Evolutionary conservation across 306 rosid genomes (phyloP), one percentile per base, ranked within the genome.

Genomic region (Corylus heterophylla): DNA sequence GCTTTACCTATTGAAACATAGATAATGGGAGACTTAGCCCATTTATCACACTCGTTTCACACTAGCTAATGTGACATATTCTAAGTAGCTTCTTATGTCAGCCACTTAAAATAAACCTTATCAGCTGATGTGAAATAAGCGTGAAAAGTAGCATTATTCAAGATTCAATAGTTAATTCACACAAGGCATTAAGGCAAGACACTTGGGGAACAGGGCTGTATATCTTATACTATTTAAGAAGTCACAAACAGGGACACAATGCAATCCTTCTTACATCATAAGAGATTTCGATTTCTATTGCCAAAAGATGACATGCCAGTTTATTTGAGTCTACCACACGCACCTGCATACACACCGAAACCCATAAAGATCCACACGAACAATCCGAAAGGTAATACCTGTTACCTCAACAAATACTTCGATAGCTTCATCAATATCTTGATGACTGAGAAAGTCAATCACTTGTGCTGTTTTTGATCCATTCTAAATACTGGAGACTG

Each of bases 381-480:
- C 72, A 27, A 61, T 78, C 56, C 81, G 81, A 44, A 77, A 3
- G 58, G 74, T 7, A 12, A 61, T 51, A 8, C 29, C 54, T 39
- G 59, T 5, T 5, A 70, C 55, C 47, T 64, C 13, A 39, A 18
- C 13, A 42, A 35, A 37, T 67, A 27, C 71, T 66, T 42, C 8
- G 2, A 67, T 17, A 17, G 27, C 71, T 39, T 42, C 50, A 18
- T 18, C 71, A 42, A 42, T 68, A 76, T 75, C 79, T 31, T 67
- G 74, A 78, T 76, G 72, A 81, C 71, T 37, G 59, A 31, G 82
- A 70, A 49, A 71, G 56, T 94, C 88, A 92, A 85, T 92, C 95
- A 83, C 89, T 88, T 8, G 99, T 95, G 91, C 93, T 95, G 86
- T 86, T 89, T 82, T 93, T 93, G 59, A 95, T 51, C 99, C 97